Percentiles rank a stretch among this genome's conserved stretches.
phyloP scores from a whole-genome alignment of 208 protist genomes.

The Acanthamoeba divionensis region DNA sequence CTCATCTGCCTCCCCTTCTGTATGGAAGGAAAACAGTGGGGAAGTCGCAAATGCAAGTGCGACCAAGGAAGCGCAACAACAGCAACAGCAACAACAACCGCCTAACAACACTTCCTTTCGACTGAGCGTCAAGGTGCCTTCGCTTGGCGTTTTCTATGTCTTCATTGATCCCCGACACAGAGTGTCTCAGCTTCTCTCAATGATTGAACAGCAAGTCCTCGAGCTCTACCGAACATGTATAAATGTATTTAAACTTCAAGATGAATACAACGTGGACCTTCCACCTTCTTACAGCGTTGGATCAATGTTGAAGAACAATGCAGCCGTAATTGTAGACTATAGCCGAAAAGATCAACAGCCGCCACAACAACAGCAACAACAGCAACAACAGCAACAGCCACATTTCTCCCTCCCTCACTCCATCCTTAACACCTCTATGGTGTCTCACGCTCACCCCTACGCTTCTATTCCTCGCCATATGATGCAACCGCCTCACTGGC shows the following conservation, averaged over 20 bases:
- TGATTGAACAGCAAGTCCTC: neutral
- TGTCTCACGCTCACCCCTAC: too few relatives aligned
- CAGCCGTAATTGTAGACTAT: neutral
- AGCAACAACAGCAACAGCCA: too few relatives aligned
- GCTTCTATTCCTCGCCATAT: too few relatives aligned
- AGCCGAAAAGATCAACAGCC: neutral
- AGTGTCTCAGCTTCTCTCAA: neutral
- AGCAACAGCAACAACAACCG: too few relatives aligned
- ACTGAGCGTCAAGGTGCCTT: neutral
- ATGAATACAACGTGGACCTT: conserved; percentile 5
- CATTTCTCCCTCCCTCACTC: neutral
- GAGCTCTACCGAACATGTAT: neutral
- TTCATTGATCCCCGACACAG: neutral
- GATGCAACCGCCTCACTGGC: too few relatives aligned
- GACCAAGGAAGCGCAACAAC: too few relatives aligned
- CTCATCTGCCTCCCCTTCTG: too few relatives aligned
- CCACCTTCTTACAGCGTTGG: conserved; percentile 19
- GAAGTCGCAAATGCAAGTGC: too few relatives aligned
- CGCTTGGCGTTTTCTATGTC: conserved; percentile 3
- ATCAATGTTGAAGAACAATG: neutral
- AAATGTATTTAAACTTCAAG: neutral
- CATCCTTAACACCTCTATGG: too few relatives aligned
- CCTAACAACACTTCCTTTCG: neutral
- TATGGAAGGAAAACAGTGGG: too few relatives aligned
- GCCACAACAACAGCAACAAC: neutral